These are phyloP conservation scores for Saccharomycopsis sp. DNA, from an alignment of 805 yeast genomes.

Conservation along the genomic window DNA sequence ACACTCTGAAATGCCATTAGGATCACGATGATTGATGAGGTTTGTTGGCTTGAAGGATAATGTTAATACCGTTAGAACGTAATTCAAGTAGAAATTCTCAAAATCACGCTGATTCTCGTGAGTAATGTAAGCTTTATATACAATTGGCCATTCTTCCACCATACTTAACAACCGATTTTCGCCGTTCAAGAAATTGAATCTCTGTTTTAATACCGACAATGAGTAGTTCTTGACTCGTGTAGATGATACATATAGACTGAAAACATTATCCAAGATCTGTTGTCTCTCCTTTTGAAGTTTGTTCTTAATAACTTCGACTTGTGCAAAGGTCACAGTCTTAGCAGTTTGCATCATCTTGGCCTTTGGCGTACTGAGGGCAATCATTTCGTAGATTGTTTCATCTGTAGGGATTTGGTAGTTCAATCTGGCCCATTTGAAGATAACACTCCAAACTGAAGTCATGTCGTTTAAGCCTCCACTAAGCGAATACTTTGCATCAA, in stretches of 20 bases:
- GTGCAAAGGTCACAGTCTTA: background rate
- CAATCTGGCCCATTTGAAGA: slow-evolving; percentile 1
- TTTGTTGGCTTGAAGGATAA: slow-evolving; percentile 5
- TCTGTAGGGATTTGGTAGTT: background rate
- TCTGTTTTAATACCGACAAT: slow-evolving; percentile 20
- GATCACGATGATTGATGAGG: background rate
- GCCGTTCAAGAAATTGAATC: slow-evolving; percentile 25
- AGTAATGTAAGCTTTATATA: slow-evolving; percentile 7
- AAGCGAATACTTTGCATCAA: slow-evolving; percentile 10
- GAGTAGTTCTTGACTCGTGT: slow-evolving; percentile 22
- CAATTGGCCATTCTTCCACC: slow-evolving; percentile 12
- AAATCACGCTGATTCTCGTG: background rate
- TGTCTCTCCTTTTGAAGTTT: slow-evolving; percentile 22
- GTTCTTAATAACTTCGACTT: slow-evolving; percentile 23
- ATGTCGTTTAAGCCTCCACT: background rate
- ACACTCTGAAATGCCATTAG: background rate
- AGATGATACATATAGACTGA: slow-evolving; percentile 26
- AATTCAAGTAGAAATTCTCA: slow-evolving; percentile 3
- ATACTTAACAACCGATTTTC: slow-evolving; percentile 17
- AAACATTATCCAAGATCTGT: slow-evolving; percentile 26
- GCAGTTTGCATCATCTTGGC: background rate
- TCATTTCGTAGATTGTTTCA: background rate
- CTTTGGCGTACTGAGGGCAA: background rate
- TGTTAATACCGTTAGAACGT: slow-evolving; percentile 6
- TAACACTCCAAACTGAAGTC: background rate